phyloP scores from a whole-genome alignment of 805 yeast species.

The Spathaspora arborariae region DNA sequence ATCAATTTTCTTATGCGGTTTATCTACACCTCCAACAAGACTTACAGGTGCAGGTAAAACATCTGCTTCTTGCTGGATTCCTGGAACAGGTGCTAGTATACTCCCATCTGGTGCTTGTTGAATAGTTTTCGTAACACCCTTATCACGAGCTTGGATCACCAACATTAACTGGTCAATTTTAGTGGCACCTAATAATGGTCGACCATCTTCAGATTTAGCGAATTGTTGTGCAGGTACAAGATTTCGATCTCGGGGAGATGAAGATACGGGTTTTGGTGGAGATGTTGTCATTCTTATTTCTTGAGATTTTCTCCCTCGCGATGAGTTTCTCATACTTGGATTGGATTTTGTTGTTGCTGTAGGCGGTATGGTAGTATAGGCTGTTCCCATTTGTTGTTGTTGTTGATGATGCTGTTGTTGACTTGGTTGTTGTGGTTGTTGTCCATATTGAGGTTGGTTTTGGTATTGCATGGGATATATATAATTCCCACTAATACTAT shows the following conservation, averaged over 20 bases:
- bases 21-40: constrained; percentile 77
- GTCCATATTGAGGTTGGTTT: constrained; percentile 10
- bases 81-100: constrained; percentile 42
- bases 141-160: constrained; percentile 82
- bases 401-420: background rate
- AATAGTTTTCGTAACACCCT: constrained; percentile 64
- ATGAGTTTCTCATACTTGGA: background rate
- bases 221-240: constrained; percentile 46
- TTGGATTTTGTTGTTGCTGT: constrained; percentile 10
- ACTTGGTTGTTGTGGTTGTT: background rate
- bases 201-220: constrained; percentile 52
- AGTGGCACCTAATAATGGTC: constrained; percentile 79
- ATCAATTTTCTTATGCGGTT: constrained; percentile 37
- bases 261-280: background rate
- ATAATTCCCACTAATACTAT: constrained; percentile 3
- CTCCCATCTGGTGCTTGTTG: constrained; percentile 69
- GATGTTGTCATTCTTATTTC: background rate
- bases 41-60: constrained; percentile 54
- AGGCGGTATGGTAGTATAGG: constrained; percentile 11
- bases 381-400: background rate
- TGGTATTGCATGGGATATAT: constrained; percentile 3
- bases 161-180: constrained; percentile 90
- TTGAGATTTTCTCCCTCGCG: constrained; percentile 3
- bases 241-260: constrained; percentile 1
- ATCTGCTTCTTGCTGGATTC: constrained; percentile 11